Conservation (phyloP, 805 yeast genomes). For the Pichia gijzeniarum region DNA sequence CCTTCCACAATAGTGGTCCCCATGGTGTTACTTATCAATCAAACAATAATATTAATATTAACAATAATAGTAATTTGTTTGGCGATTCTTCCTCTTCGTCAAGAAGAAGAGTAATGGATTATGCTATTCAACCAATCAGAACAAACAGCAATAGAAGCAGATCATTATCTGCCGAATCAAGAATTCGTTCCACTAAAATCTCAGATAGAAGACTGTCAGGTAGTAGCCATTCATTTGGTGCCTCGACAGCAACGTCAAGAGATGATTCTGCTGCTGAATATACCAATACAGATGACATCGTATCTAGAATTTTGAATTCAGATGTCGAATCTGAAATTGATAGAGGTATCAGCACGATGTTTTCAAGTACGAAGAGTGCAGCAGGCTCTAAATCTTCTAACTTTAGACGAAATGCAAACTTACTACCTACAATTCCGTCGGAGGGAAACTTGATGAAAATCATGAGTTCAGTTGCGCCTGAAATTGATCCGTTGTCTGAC, state of each 20-base stretch:
- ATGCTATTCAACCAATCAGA: conserved; percentile 10
- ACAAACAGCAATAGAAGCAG: conserved; percentile 10
- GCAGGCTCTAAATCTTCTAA: background rate
- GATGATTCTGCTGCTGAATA: conserved; percentile 4
- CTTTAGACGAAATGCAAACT: conserved; percentile 3
- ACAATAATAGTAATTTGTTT: background rate
- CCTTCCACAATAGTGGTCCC: conserved; percentile 10
- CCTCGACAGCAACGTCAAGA: background rate
- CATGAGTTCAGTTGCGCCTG: conserved; percentile 10
- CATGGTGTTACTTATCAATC: background rate
- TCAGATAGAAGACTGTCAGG: conserved; percentile 9
- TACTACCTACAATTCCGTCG: conserved; percentile 21
- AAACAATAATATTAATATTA: background rate
- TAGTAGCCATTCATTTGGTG: background rate
- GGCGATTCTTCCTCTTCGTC: background rate
- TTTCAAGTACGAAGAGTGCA: background rate
- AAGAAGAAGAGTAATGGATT: conserved; percentile 9
- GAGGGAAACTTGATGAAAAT: conserved; percentile 19
- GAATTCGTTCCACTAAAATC: conserved; percentile 10
- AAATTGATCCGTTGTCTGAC: background rate
- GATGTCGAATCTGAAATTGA: conserved; percentile 11
- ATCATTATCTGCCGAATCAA: conserved; percentile 15
- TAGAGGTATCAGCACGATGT: conserved; percentile 2
- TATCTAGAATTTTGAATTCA: conserved; percentile 10
- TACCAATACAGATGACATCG: conserved; percentile 4